A percentile compares a stretch with the other conserved stretches of the same genome.
These are phyloP conservation scores for Ceratobasidium sp. DNA, from an alignment of 1,284 basidiomycete genomes.

Conservation along the genomic window DNA sequence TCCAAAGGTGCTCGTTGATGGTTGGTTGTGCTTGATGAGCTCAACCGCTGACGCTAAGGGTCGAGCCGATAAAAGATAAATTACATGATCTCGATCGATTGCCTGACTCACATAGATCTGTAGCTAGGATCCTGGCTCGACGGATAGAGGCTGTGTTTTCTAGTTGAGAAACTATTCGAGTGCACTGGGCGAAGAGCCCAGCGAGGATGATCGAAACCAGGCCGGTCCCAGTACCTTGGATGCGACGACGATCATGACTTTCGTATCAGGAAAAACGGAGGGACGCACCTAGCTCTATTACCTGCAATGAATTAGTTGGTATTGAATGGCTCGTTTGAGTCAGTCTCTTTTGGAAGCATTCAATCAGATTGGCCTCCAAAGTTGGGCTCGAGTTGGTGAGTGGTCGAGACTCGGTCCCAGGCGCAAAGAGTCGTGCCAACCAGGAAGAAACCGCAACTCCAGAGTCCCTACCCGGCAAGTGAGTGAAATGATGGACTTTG, in stretches of 20 bases:
- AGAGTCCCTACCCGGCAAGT: constrained; percentile 59
- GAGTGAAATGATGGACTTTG: constrained; percentile 5
- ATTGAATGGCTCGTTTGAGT: not conserved
- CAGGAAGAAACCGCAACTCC: constrained; percentile 41
- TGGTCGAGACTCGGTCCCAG: not conserved
- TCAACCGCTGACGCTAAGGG: constrained; percentile 76
- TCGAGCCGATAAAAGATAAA: not conserved
- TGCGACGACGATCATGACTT: not conserved
- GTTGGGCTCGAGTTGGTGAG: not conserved
- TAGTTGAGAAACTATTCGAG: not conserved
- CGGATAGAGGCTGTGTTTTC: not conserved
- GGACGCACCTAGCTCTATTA: constrained; percentile 69
- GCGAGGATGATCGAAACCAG: constrained; percentile 75
- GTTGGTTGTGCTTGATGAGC: constrained; percentile 74
- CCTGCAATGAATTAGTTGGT: not conserved
- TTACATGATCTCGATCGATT: not conserved
- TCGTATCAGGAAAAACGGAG: not conserved
- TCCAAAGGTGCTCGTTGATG: constrained; percentile 52
- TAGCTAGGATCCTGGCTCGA: constrained; percentile 62
- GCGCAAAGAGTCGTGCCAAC: constrained; percentile 20
- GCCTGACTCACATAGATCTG: constrained; percentile 70
- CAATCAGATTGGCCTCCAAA: not conserved
- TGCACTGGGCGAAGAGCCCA: constrained; percentile 50
- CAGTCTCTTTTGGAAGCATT: constrained; percentile 8
- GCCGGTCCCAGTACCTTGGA: constrained; percentile 78